These are phyloP conservation scores for Cryptosporidium viatorum DNA, from an alignment of 169 alveolate genomes.

Conservation along the genomic window DNA sequence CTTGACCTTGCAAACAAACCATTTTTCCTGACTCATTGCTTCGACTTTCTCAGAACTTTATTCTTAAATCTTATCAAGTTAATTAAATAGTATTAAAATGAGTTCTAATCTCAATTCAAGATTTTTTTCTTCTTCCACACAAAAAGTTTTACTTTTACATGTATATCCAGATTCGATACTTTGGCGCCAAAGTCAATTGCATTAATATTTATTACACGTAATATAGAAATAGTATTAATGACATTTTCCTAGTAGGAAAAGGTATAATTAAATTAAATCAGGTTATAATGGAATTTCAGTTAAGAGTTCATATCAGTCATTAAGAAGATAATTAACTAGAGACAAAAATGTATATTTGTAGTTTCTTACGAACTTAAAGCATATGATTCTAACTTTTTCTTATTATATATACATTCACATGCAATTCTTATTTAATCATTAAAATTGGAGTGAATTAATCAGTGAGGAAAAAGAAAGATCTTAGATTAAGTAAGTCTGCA, in stretches of 20 bases:
- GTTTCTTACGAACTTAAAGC: too few species aligned
- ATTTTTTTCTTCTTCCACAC: conserved; percentile 12
- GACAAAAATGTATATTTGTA: too few species aligned
- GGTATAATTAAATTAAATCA: neutral
- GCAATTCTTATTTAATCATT: too few species aligned
- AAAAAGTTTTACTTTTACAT: neutral
- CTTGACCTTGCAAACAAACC: conserved; percentile 40
- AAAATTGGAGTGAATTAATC: too few species aligned
- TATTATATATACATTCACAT: too few species aligned
- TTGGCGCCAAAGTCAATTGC: conserved; percentile 23
- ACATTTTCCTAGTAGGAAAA: neutral
- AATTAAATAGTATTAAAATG: neutral
- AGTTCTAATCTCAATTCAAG: neutral
- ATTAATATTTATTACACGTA: neutral
- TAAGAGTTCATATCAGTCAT: too few species aligned
- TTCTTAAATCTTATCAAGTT: neutral
- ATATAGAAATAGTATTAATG: neutral
- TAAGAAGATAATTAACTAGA: too few species aligned
- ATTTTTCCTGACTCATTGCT: conserved; percentile 30
- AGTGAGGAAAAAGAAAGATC: neutral
- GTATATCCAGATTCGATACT: conserved; percentile 29
- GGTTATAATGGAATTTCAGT: too few species aligned
- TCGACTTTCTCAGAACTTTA: neutral
- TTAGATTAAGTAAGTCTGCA: too few species aligned
- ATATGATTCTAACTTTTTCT: neutral